Base-by-base conservation (phyloP, 139 green algal species). In the Chlamydomonas schloesseri region DNA sequence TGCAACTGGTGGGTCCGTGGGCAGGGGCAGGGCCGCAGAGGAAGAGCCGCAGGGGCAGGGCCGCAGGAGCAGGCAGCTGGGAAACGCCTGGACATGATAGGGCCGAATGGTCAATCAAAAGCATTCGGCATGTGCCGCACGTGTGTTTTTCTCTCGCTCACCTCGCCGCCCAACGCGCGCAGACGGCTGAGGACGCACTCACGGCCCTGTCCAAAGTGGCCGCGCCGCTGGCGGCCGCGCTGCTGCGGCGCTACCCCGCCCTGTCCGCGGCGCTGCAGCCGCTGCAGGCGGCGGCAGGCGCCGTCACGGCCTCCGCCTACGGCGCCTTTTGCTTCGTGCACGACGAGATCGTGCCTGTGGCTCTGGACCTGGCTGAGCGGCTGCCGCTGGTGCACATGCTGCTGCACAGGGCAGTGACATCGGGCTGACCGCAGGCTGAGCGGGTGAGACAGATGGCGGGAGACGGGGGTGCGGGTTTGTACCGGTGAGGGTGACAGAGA, bases 281-380 rank as follows among this genome's bases (percentile, higher is more conserved):
- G 11, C 33, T 29, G 10, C 11, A 46, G 23, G 57, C 75, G 11
- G 60, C 58, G 0, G 57, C 14, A 1, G 28, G 14, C 21, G 42
- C 36, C 26, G 78, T n/a, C 17, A 29, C 58, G 42, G 64, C 64
- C 28, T 28, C 64, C 6, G 50, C 67, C 29, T 65, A 55, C 23
- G 64, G 64, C 64, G n/a, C 53, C 34, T 62, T 62, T 53, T 74
- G 71, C 76, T 89, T 70, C 17, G 37, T 82, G 31, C 85, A 89
- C 62, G 85, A 89, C 46, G 85, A 89, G 70, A 83, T 89, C 31
- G 85, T 89, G 55, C 85, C 85, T 21, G 85, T 89, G 46, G 85
- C 85, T 23, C 69, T 89, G 69, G 85, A 89, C 57, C 15, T 89
- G 68, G 75, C 55, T 0, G 85, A 89, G 69, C 67, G 84, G 42